Evolutionary conservation across 2,329 filamentous ascomycete genomes (phyloP).

Genomic region (Hirsutella thompsonii): DNA sequence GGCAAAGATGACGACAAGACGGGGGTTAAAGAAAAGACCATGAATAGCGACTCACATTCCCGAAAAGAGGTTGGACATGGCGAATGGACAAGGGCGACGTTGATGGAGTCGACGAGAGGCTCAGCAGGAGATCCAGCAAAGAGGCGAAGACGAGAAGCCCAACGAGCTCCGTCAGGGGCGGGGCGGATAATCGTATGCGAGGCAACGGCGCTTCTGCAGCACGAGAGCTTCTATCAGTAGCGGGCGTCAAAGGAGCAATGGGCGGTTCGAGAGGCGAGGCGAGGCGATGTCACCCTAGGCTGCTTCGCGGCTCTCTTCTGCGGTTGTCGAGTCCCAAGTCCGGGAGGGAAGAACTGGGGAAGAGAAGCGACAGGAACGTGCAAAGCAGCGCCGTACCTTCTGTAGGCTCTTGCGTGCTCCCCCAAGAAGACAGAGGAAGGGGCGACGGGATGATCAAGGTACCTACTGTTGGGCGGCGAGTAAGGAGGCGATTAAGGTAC

Average conservation of each 20-base stretch:
- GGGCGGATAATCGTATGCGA: slow-evolving; percentile 3
- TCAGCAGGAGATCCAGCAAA: background rate
- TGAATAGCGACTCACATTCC: slow-evolving; percentile 39
- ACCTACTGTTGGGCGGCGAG: too few relatives aligned
- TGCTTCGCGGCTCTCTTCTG: too few relatives aligned
- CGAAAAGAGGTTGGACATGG: slow-evolving; percentile 49
- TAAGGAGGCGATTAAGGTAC: too few relatives aligned
- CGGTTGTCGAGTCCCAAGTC: too few relatives aligned
- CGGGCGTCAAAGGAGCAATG: too few relatives aligned
- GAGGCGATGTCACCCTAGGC: slow-evolving; percentile 1
- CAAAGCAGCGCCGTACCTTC: too few relatives aligned
- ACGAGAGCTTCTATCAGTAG: too few relatives aligned
- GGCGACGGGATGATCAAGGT: too few relatives aligned
- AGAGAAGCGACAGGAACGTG: too few relatives aligned
- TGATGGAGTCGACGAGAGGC: slow-evolving; percentile 3
- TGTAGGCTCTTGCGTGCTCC: too few relatives aligned
- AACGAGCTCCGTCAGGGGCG: slow-evolving; percentile 2
- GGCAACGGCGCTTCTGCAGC: slow-evolving; percentile 1
- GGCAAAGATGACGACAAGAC: background rate
- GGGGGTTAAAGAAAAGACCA: background rate
- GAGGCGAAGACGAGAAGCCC: background rate
- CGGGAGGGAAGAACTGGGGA: too few relatives aligned
- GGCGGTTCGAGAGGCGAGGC: background rate
- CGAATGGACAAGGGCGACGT: slow-evolving; percentile 9
- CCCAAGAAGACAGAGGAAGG: too few relatives aligned